A percentile compares a stretch with the other conserved stretches of the same genome.
Evolutionary conservation across 345 rosid species (phyloP).

Genomic region (Euphorbia peplus): DNA sequence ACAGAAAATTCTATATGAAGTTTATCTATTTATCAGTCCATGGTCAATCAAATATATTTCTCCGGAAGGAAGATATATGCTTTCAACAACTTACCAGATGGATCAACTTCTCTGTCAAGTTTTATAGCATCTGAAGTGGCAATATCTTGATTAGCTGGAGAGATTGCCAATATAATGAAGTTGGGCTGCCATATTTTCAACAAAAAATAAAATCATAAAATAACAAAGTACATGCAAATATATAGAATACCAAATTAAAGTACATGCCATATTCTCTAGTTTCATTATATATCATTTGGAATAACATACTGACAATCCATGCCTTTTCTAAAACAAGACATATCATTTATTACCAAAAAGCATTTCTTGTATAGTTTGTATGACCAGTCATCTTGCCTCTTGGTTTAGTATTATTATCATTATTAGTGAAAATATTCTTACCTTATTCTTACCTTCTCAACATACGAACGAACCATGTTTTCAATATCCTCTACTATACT

Average conservation of each 20-base stretch:
- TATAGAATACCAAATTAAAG: background rate
- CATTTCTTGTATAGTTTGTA: conserved; percentile 8
- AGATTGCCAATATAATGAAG: conserved; percentile 93
- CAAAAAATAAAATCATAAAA: conserved; percentile 14
- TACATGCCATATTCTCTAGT: background rate
- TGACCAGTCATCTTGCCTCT: conserved; percentile 1
- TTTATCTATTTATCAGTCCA: conserved; percentile 5
- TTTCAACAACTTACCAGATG: conserved; percentile 57
- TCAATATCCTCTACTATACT: conserved; percentile 91
- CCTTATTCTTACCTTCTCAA: conserved; percentile 82
- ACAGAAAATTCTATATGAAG: too few species aligned
- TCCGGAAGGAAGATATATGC: background rate
- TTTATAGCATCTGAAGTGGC: conserved; percentile 99
- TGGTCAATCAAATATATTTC: background rate
- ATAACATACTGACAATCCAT: background rate
- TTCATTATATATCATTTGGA: background rate
- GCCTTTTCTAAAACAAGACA: background rate
- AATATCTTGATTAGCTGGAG: conserved; percentile 99
- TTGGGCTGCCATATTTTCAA: conserved; percentile 90
- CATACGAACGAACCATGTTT: conserved; percentile 98
- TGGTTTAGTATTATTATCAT: conserved; percentile 2
- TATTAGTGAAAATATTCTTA: background rate
- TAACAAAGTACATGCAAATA: conserved; percentile 10
- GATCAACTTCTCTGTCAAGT: conserved; percentile 99
- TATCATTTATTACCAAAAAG: background rate